phyloP scores from a whole-genome alignment of 352 stramenopile genomes.

The Phytopythium chamaehyphon region DNA sequence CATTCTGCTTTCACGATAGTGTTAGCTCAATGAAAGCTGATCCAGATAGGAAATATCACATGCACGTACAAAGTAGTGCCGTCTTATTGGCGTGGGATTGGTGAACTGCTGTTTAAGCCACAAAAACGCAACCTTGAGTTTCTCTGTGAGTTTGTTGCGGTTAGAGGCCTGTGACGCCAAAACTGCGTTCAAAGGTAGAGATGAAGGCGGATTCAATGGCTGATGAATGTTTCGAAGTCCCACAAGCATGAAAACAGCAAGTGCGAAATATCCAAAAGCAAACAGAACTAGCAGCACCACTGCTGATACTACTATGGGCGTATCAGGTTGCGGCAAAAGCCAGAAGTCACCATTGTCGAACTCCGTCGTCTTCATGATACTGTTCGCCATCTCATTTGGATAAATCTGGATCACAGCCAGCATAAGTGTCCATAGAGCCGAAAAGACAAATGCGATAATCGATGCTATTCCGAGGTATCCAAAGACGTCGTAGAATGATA shows the following conservation, averaged over 20 bases:
- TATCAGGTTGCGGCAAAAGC: conserved; percentile 2
- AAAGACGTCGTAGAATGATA: conserved; percentile 1
- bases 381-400: conserved; percentile 3
- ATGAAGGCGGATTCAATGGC: not conserved
- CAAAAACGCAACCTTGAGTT: too few species aligned
- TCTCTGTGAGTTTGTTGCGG: too few species aligned
- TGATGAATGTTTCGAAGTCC: not conserved
- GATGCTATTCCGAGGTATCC: not conserved
- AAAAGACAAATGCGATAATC: not conserved
- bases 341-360: conserved; percentile 5
- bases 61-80: too few species aligned
- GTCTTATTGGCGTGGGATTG: too few species aligned
- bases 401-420: not conserved
- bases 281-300: conserved; percentile 1
- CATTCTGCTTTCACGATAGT: too few species aligned
- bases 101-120: too few species aligned
- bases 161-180: not conserved
- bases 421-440: not conserved
- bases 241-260: not conserved
- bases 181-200: too few species aligned
- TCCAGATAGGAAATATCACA: too few species aligned
- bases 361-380: conserved; percentile 1
- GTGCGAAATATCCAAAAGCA: not conserved
- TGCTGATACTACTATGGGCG: not conserved
- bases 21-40: conserved; percentile 2